phyloP scores from a whole-genome alignment of 345 rosid species.

The Conringia planisiliqua region DNA sequence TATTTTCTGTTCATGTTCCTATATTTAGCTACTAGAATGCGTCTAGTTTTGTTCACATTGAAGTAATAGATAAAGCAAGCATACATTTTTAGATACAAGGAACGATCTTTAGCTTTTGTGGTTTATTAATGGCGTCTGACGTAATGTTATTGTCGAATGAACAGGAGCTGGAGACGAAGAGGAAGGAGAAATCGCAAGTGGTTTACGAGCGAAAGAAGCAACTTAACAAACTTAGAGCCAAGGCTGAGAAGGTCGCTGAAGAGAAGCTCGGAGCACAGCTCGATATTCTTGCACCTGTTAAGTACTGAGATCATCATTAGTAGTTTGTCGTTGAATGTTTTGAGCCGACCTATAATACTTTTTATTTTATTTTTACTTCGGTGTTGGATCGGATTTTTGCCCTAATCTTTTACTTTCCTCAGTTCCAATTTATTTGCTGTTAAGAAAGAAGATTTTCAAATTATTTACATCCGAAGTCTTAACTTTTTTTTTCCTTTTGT shows the following conservation, averaged over 20 bases:
- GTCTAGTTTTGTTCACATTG: not conserved
- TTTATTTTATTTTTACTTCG: not conserved
- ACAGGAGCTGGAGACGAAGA: slow-evolving; percentile 75
- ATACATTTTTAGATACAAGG: not conserved
- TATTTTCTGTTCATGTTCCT: not conserved
- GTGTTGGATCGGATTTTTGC: not conserved
- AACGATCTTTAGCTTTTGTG: not conserved
- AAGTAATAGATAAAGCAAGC: not conserved
- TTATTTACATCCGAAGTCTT: not conserved
- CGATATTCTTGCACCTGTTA: slow-evolving; percentile 62
- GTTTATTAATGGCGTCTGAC: not conserved
- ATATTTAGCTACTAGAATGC: not conserved
- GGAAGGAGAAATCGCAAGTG: slow-evolving; percentile 56
- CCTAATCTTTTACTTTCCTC: not conserved
- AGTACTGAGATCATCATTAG: slow-evolving; percentile 35
- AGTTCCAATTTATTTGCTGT: not conserved
- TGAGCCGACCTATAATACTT: not conserved
- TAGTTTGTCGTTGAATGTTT: slow-evolving; percentile 4
- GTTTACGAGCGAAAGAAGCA: slow-evolving; percentile 58
- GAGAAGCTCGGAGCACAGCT: slow-evolving; percentile 75
- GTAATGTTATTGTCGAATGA: not conserved
- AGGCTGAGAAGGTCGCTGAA: slow-evolving; percentile 68
- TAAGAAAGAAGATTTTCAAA: not conserved
- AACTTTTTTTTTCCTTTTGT: not conserved
- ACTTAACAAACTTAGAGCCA: slow-evolving; percentile 57